Conservation (phyloP, 2,329 filamentous ascomycete species). For the Trichophyton mentagrophytes region DNA sequence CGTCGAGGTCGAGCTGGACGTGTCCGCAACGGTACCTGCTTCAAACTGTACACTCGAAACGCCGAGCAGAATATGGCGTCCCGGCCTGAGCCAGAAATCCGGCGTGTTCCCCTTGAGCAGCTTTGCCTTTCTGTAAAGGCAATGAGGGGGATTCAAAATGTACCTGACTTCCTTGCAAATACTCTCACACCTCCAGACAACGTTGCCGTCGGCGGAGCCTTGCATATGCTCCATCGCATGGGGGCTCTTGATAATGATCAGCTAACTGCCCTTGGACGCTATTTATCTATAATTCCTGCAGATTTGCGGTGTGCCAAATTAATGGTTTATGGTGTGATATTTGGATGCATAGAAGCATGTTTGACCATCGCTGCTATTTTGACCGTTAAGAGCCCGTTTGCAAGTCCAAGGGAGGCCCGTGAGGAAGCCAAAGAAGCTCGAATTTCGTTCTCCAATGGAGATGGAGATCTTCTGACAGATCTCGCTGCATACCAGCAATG, state of each 20-base stretch:
- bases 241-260: constrained; percentile 77
- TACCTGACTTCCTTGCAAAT: constrained; percentile 65
- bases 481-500: constrained; percentile 73
- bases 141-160: constrained; percentile 72
- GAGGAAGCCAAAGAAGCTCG: constrained; percentile 70
- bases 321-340: constrained; percentile 88
- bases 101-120: constrained; percentile 83
- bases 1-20: constrained; percentile 83
- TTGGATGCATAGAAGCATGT: constrained; percentile 79
- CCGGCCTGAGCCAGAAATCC: constrained; percentile 84
- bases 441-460: constrained; percentile 57
- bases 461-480: constrained; percentile 83
- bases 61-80: constrained; percentile 75
- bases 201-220: constrained; percentile 71
- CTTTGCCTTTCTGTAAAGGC: constrained; percentile 87
- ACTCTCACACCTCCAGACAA: constrained; percentile 82
- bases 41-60: constrained; percentile 83
- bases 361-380: constrained; percentile 83
- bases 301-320: constrained; percentile 88
- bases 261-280: constrained; percentile 78
- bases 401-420: constrained; percentile 69
- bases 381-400: constrained; percentile 77
- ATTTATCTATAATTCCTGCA: constrained; percentile 88
- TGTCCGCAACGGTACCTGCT: constrained; percentile 82
- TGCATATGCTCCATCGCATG: constrained; percentile 67